Conservation (phyloP, 345 rosid genomes). For the Firmiana major region DNA sequence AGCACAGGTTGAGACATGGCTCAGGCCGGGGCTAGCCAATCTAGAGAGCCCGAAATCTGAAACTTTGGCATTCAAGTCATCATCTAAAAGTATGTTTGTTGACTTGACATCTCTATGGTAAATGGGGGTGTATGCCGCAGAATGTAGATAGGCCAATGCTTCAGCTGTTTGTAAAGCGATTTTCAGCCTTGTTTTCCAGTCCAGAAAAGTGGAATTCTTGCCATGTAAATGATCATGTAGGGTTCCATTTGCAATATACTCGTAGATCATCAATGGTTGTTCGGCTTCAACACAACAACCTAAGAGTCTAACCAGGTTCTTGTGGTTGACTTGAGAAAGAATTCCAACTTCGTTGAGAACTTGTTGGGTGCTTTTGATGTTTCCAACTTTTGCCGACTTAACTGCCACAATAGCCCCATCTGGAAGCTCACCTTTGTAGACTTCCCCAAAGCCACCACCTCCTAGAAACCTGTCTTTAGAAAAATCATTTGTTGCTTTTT, state of each 20-base stretch:
- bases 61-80: conserved; percentile 45
- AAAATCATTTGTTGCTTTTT: conserved; percentile 49
- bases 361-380: conserved; percentile 58
- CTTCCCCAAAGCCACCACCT: conserved; percentile 63
- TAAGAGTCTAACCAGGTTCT: conserved; percentile 50
- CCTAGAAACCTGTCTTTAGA: conserved; percentile 46
- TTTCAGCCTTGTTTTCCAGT: conserved; percentile 49
- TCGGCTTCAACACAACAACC: conserved; percentile 61
- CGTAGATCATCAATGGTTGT: conserved; percentile 57
- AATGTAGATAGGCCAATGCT: conserved; percentile 58
- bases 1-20: conserved; percentile 67
- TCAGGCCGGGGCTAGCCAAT: conserved; percentile 49
- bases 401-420: conserved; percentile 53
- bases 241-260: conserved; percentile 55
- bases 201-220: conserved; percentile 27
- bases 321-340: conserved; percentile 65
- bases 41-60: conserved; percentile 61
- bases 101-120: conserved; percentile 64
- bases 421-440: conserved; percentile 53
- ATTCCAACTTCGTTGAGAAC: conserved; percentile 65
- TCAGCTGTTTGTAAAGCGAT: conserved; percentile 54
- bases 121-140: conserved; percentile 48
- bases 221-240: conserved; percentile 52
- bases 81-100: conserved; percentile 51
- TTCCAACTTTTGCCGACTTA: conserved; percentile 62